Percentiles rank a stretch among this genome's conserved stretches.
phyloP scores from a whole-genome alignment of 2,329 filamentous ascomycete genomes.

The Myrmaecium sp. region DNA sequence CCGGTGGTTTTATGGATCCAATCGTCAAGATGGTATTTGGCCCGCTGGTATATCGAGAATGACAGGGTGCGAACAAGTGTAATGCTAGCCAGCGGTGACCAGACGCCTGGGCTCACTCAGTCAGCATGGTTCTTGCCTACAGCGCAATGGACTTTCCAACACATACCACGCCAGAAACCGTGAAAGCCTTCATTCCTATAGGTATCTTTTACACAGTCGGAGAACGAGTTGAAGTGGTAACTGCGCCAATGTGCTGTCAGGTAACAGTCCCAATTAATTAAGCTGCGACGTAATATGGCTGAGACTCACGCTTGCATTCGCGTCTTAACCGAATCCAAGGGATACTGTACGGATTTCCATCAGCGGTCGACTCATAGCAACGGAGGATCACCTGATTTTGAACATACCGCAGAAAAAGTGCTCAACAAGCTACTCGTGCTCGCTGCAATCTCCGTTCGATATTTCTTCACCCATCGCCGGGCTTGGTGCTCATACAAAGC shows the following conservation, averaged over 20 bases:
- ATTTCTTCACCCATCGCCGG: slow-evolving; percentile 50
- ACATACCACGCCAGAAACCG: slow-evolving; percentile 36
- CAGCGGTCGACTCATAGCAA: slow-evolving; percentile 6
- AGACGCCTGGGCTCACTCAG: slow-evolving; percentile 38
- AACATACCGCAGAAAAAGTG: slow-evolving; percentile 49
- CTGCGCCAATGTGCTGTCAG: too few species aligned
- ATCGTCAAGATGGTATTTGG: slow-evolving; percentile 56
- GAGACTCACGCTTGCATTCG: slow-evolving; percentile 55
- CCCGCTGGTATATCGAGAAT: slow-evolving; percentile 63
- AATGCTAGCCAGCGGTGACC: slow-evolving; percentile 63
- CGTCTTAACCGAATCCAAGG: slow-evolving; percentile 77
- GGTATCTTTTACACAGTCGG: slow-evolving; percentile 58
- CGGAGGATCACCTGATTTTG: slow-evolving; percentile 1
- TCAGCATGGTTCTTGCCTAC: background rate
- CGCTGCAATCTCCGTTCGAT: slow-evolving; percentile 66
- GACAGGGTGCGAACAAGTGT: slow-evolving; percentile 62
- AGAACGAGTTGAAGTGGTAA: slow-evolving; percentile 59
- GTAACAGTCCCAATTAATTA: slow-evolving; percentile 4
- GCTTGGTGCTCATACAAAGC: slow-evolving; percentile 24
- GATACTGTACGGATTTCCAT: slow-evolving; percentile 37
- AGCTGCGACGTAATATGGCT: slow-evolving; percentile 3
- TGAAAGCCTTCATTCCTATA: slow-evolving; percentile 41
- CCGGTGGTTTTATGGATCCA: slow-evolving; percentile 49
- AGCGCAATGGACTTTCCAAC: slow-evolving; percentile 5
- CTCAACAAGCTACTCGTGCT: slow-evolving; percentile 62